Conservation (phyloP, 2,329 filamentous ascomycete species). For the Venturia effusa region DNA sequence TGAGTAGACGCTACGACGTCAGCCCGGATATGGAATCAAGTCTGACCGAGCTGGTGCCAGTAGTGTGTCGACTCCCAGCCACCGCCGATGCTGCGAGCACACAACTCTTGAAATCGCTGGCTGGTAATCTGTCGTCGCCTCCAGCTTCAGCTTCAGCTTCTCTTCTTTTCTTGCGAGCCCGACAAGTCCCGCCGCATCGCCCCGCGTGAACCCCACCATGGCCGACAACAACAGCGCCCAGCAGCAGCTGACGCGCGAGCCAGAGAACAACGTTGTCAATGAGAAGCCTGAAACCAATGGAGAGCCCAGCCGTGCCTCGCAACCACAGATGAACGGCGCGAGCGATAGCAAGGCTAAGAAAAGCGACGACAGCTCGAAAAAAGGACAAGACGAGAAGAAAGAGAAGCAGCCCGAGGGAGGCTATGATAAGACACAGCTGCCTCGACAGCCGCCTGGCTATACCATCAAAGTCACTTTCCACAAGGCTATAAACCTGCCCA, state of each 20-base stretch:
- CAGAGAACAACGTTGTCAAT: background rate
- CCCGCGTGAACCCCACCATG: background rate
- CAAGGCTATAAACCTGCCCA: slow-evolving; percentile 67
- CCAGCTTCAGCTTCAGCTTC: background rate
- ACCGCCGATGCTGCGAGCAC: background rate
- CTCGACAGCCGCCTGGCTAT: slow-evolving; percentile 63
- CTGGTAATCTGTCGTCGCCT: background rate
- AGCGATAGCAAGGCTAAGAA: background rate
- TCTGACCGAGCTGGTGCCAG: too few relatives aligned
- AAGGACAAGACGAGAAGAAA: slow-evolving; percentile 2
- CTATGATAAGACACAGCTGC: slow-evolving; percentile 69
- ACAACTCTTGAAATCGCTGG: too few relatives aligned
- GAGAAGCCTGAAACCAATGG: background rate
- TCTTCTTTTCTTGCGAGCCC: background rate
- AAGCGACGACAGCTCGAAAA: background rate
- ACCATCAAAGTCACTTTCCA: slow-evolving; percentile 80
- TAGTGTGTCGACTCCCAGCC: too few relatives aligned
- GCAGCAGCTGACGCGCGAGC: background rate
- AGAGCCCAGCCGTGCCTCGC: background rate
- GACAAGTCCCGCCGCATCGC: background rate
- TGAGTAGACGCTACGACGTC: background rate
- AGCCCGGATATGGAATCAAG: background rate
- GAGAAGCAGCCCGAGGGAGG: slow-evolving; percentile 54
- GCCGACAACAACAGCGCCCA: background rate
- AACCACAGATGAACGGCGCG: background rate